Evolutionary conservation across 257 asterid species (phyloP), one percentile per base, ranked within the genome.

Genomic region (Plantago elongata): DNA sequence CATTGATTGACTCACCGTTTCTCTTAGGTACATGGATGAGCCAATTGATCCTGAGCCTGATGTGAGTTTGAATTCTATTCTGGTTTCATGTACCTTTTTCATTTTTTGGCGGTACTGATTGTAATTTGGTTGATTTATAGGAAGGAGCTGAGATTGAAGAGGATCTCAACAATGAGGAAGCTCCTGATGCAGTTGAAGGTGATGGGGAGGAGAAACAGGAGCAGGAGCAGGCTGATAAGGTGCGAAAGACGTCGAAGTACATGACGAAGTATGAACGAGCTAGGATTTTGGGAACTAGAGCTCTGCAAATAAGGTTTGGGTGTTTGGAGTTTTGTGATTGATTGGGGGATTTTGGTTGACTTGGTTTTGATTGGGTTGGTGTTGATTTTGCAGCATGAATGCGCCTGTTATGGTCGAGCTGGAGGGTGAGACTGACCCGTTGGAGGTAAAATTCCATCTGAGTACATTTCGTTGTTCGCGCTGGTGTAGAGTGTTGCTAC

Each of bases 391-490:
- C 83, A 90, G 97, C 83, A 90, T 87, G 97, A 90, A 90, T 79
- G 97, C 97, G 22, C 97, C 96, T 15, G 96, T 90, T 64, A 90
- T 90, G 97, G 97, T 90, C 75, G 95, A 90, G 79, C 69, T 90
- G 79, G 97, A 90, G 69, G 96, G 97, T 9, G 97, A 90, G 78
- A 87, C 93, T 4, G 97, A 87, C 68, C 96, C 96, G 0, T 78
- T 90, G 52, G 97, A 90, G 97, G 96, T 90, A 70, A 72, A 38
- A 16, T 16, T 56, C 3, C 61, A 6, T 3, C 43, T 22, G 7
- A 9, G 13, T 9, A 27, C 5, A 22, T 2, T 18, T 54, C 18
- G 43, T 9, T 16, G 57, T 51, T 15, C 29, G 9, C 9, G 27
- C 1, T 1, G 27, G 27, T 22, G 27, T 22, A 22, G 27, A 22